Conservation (phyloP, 805 yeast genomes). For the Sugiyamaella floridensis region DNA sequence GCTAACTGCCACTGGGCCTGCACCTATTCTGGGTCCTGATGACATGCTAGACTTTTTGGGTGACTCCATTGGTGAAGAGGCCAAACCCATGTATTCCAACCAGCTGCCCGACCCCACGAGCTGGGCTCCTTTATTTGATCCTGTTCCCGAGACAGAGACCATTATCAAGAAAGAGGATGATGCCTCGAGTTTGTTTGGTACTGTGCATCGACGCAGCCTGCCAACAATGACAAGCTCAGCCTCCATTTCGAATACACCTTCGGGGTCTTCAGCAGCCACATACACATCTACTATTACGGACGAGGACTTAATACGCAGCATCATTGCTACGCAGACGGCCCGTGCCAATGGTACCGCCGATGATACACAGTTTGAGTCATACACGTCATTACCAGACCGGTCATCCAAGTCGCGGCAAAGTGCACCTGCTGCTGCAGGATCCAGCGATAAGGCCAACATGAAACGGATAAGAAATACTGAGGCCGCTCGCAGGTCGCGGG, state of each 20-base stretch:
- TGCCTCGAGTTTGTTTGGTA: not conserved
- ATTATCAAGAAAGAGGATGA: not conserved
- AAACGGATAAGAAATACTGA: constrained; percentile 84
- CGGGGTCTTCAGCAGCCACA: not conserved
- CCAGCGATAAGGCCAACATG: constrained; percentile 44
- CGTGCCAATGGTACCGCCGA: not conserved
- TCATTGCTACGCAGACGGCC: not conserved
- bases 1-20: not conserved
- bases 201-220: too few species aligned
- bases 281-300: not conserved
- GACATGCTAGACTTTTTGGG: not conserved
- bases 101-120: constrained; percentile 1
- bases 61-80: not conserved
- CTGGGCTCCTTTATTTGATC: constrained; percentile 1
- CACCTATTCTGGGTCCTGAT: not conserved
- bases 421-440: not conserved
- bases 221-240: too few species aligned
- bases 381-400: not conserved
- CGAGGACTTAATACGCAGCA: not conserved
- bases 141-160: not conserved
- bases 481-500: constrained; percentile 89
- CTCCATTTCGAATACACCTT: not conserved
- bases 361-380: not conserved
- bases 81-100: not conserved
- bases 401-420: constrained; percentile 1